A percentile compares a stretch with the other conserved stretches of the same genome.
Conservation (phyloP, 805 yeast species). For the Lachancea mirantina region DNA sequence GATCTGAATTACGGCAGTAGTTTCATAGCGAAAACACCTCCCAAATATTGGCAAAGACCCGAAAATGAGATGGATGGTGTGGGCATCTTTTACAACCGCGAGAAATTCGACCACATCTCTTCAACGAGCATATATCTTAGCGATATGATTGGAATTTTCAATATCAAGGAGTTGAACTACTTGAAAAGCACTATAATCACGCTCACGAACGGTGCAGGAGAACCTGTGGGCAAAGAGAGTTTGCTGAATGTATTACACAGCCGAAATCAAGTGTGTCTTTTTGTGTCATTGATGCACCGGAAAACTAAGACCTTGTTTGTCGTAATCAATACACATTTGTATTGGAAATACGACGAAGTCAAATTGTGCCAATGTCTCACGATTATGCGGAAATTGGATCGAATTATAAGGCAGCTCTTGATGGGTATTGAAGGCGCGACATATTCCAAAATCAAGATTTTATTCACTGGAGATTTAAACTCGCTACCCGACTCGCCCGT, state of each 20-base stretch:
- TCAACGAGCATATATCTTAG: slow-evolving; percentile 31
- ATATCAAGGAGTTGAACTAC: slow-evolving; percentile 23
- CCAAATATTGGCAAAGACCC: slow-evolving; percentile 45
- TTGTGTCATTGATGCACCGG: slow-evolving; percentile 43
- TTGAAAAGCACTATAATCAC: slow-evolving; percentile 16
- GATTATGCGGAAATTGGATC: slow-evolving; percentile 31
- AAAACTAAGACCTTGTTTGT: slow-evolving; percentile 35
- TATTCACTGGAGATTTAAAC: slow-evolving; percentile 54
- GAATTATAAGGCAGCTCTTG: slow-evolving; percentile 21
- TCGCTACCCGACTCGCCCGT: slow-evolving; percentile 45
- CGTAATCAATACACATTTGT: slow-evolving; percentile 53
- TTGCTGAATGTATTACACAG: slow-evolving; percentile 32
- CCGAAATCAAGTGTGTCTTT: slow-evolving; percentile 51
- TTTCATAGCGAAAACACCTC: slow-evolving; percentile 44
- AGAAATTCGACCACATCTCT: slow-evolving; percentile 38
- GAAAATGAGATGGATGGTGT: slow-evolving; percentile 52
- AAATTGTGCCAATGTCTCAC: slow-evolving; percentile 47
- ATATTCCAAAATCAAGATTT: slow-evolving; percentile 30
- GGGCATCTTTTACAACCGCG: slow-evolving; percentile 44
- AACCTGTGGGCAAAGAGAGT: slow-evolving; percentile 19
- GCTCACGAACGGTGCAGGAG: slow-evolving; percentile 29
- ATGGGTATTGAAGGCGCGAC: slow-evolving; percentile 19
- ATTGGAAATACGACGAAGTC: slow-evolving; percentile 53
- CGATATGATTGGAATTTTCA: slow-evolving; percentile 26
- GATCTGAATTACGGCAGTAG: slow-evolving; percentile 38